Conservation (phyloP, 305 asterid genomes). For the Petunia hybrid region DNA sequence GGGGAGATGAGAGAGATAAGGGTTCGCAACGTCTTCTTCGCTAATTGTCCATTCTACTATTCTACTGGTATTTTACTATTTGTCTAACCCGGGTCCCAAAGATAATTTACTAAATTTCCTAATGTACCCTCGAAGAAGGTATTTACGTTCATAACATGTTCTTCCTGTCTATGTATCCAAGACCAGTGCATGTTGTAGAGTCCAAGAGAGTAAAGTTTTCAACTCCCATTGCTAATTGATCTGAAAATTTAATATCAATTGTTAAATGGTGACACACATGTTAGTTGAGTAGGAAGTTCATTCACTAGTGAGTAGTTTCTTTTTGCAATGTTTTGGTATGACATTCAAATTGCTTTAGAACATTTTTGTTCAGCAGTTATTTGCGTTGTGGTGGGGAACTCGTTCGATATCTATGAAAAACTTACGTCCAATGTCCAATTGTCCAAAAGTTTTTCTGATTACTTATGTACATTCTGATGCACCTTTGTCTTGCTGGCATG, state of each 20-base stretch:
- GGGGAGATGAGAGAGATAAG: too few species aligned
- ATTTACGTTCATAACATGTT: neutral
- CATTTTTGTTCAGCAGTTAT: neutral
- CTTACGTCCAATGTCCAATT: neutral
- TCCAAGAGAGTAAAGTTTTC: neutral
- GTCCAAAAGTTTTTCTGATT: neutral
- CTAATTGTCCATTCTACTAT: too few species aligned
- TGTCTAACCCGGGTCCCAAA: too few species aligned
- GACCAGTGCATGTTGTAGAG: neutral
- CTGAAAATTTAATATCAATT: neutral
- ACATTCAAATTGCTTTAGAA: neutral
- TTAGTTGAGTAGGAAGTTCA: neutral
- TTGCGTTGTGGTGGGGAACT: neutral
- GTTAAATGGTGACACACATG: neutral
- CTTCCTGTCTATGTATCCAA: neutral
- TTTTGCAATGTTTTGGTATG: constrained; percentile 4
- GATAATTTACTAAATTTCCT: too few species aligned
- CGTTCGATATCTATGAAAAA: neutral
- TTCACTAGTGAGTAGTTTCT: neutral
- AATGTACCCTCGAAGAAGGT: too few species aligned
- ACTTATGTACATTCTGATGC: constrained; percentile 1
- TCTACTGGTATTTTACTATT: too few species aligned
- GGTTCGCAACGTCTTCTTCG: too few species aligned
- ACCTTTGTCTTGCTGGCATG: constrained; percentile 14
- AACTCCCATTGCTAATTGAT: neutral